Evolutionary conservation across 805 yeast species (phyloP).

Genomic region (Lipomyces orientalis): DNA sequence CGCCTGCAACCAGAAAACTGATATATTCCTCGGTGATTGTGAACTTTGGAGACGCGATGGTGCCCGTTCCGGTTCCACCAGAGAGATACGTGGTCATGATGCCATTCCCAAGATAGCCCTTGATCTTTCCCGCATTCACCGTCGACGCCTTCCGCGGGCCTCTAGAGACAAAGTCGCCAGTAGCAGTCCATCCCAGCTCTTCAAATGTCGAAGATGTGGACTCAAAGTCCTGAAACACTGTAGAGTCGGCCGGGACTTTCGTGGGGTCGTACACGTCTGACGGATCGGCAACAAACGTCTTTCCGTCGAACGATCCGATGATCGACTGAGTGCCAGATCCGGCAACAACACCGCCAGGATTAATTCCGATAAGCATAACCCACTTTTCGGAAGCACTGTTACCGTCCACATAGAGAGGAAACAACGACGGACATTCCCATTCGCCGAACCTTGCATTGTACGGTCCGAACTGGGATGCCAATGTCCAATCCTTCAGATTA

Average conservation of each 20-base stretch:
- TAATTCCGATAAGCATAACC: slow-evolving; percentile 50
- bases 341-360: slow-evolving; percentile 52
- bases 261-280: slow-evolving; percentile 7
- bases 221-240: not conserved
- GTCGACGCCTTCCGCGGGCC: slow-evolving; percentile 6
- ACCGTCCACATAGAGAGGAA: slow-evolving; percentile 44
- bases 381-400: slow-evolving; percentile 41
- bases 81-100: not conserved
- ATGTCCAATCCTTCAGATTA: slow-evolving; percentile 13
- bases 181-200: not conserved
- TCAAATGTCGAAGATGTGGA: slow-evolving; percentile 38
- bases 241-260: not conserved
- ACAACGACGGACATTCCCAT: slow-evolving; percentile 52
- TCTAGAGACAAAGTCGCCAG: slow-evolving; percentile 8
- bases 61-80: not conserved
- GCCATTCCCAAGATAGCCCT: slow-evolving; percentile 8
- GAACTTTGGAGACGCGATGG: slow-evolving; percentile 8
- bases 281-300: slow-evolving; percentile 46
- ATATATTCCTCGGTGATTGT: not conserved
- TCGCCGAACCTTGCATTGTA: slow-evolving; percentile 44
- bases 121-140: not conserved
- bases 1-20: slow-evolving; percentile 8
- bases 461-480: not conserved
- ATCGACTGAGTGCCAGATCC: slow-evolving; percentile 52
- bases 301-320: slow-evolving; percentile 52